Conservation (phyloP, 2,329 filamentous ascomycete genomes). For the Anthostomella pinea region DNA sequence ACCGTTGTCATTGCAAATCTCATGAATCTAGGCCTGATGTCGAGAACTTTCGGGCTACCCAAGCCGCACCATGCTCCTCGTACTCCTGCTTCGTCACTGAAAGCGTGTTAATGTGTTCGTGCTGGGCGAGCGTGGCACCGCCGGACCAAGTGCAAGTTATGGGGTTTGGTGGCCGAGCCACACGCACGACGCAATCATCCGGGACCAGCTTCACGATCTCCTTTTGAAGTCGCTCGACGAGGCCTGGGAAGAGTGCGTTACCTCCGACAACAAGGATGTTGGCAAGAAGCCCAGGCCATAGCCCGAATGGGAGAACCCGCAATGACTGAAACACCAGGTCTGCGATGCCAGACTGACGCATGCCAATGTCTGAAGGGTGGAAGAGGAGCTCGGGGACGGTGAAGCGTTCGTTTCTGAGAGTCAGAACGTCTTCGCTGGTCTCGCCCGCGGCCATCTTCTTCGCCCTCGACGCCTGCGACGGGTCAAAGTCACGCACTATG, state of each 20-base stretch:
- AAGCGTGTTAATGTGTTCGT: conserved; percentile 63
- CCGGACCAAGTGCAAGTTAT: conserved; percentile 83
- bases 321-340: conserved; percentile 81
- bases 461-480: conserved; percentile 54
- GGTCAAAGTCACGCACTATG: conserved; percentile 74
- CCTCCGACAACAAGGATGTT: conserved; percentile 91
- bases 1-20: conserved; percentile 1
- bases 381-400: conserved; percentile 87
- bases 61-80: conserved; percentile 75
- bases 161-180: conserved; percentile 68
- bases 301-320: conserved; percentile 68
- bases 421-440: conserved; percentile 73
- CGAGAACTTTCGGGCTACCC: conserved; percentile 71
- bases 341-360: conserved; percentile 77
- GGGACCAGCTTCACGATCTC: conserved; percentile 72
- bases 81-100: conserved; percentile 88
- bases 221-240: conserved; percentile 73
- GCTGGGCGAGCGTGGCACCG: conserved; percentile 71
- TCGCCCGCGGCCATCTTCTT: conserved; percentile 44
- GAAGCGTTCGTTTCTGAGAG: conserved; percentile 89
- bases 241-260: conserved; percentile 75
- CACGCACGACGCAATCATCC: conserved; percentile 73
- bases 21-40: conserved; percentile 32
- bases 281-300: conserved; percentile 79
- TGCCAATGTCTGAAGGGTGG: conserved; percentile 78